Evolutionary conservation across 1,139 yeast genomes (phyloP), one percentile per base, ranked within the genome.

Genomic region (Pichia sp.): DNA sequence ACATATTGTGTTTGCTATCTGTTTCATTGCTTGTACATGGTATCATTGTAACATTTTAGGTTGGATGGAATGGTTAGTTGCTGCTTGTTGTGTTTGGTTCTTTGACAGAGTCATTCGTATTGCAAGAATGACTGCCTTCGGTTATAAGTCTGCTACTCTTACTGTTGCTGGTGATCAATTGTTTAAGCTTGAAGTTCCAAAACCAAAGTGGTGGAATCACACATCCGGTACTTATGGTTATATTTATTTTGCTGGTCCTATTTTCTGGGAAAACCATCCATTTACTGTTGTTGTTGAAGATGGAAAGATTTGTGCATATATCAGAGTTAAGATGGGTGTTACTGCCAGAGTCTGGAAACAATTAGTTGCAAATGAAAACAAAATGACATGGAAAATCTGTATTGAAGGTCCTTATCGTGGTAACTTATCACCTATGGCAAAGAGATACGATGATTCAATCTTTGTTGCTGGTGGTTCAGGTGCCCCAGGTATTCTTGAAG

Each of bases 401-500:
- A 60, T 82, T 14, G 89, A 83, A 56, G 89, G 89, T 0, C 87
- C 88, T 0, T 83, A 83, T 58, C 85, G 88, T 53, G 51, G 46
- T 15, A 34, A 38, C 3, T 32, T 36, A 8, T 30, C 42, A 0
- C 18, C 37, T 5, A 42, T 31, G 58, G 60, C 75, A 19, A 61
- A 61, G 20, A 63, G 76, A 47, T 83, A 76, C 59, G 81, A 79
- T 45, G 76, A 74, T 45, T 68, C 74, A 4, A 63, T 83, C 17
- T 69, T 85, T 42, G 57, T 85, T 46, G 81, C 84, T 2, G 86
- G 90, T 52, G 91, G 91, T 38, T 79, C 82, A 48, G 94, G 94
- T 53, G 73, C 85, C 52, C 86, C 94, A 4, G 85, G 85, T 24
- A 45, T 52, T 30, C 71, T 65, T 48, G 67, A 69, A 38, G 75